Evolutionary conservation across 306 rosid species (phyloP), one percentile per base, ranked within the genome.

Genomic region (Luffa aegyptiaca): DNA sequence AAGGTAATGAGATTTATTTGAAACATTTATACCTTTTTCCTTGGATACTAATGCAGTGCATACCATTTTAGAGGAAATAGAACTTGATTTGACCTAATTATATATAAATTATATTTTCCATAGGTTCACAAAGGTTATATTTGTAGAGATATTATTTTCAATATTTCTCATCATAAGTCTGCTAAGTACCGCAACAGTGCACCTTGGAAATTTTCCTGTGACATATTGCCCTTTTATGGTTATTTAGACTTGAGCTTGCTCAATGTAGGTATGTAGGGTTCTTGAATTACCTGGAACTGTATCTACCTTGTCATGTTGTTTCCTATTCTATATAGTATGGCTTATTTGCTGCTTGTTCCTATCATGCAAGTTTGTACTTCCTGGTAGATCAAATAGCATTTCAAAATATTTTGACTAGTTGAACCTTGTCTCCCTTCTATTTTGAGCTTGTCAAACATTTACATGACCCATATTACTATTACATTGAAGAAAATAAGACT

Each of bases 1-100:
- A 95, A 95, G 98, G 97, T 95, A 90, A 58, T 55, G 49, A 61
- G 37, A 62, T 78, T 61, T 21, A 45, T 39, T 14, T 55, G 35
- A 36, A 76, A 55, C 16, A 8, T n/a, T 77, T 44, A 59, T 78
- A 6, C 42, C n/a, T 20, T 57, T 77, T 36, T 76, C 53, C n/a
- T n/a, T 7, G 46, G 46, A 14, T 5, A 36, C 42, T 81, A 70
- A 37, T 44, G 26, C 58, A 20, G 16, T 44, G 12, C 6, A 12
- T 70, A 41, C 33, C 35, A n/a, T 70, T n/a, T 44, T 21, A 71
- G n/a, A 71, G 77, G 2, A 45, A 45, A 20, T n/a, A 10, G 41
- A 21, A 44, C 77, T 46, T 73, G 14, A 26, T 73, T 69, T 41
- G 8, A 69, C 52, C 20, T 42, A 26, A 26, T 59, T 7, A 8